These are phyloP conservation scores for Fusarium chuoi DNA, from an alignment of 2,329 filamentous ascomycete genomes.

Conservation along the genomic window DNA sequence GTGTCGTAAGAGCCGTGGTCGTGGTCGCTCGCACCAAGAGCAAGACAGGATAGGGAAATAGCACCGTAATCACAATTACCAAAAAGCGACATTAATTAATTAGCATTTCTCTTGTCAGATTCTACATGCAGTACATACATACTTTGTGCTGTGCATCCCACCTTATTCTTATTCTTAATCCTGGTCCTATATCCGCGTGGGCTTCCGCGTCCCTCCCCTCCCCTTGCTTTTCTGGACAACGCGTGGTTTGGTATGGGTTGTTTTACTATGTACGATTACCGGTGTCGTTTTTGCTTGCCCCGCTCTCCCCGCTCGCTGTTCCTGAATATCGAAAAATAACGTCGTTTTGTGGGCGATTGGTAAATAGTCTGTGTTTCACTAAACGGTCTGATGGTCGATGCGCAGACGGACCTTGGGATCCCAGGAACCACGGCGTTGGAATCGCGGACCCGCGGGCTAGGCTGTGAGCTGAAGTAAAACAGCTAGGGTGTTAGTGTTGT, in stretches of 20 bases:
- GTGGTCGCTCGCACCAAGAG: conserved; percentile 47
- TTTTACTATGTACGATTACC: not conserved
- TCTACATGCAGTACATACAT: not conserved
- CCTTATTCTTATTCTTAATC: not conserved
- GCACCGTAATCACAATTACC: not conserved
- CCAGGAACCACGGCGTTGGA: conserved; percentile 18
- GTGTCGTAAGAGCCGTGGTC: conserved; percentile 50
- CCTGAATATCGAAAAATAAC: conserved; percentile 3
- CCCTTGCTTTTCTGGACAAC: not conserved
- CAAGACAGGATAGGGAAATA: conserved; percentile 21
- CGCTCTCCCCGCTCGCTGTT: not conserved
- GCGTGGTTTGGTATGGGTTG: not conserved
- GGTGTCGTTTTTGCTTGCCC: not conserved
- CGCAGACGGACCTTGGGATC: not conserved
- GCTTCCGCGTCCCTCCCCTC: not conserved
- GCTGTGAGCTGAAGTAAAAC: conserved; percentile 9
- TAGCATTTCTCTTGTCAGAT: not conserved
- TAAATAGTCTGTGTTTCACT: not conserved
- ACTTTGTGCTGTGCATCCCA: not conserved
- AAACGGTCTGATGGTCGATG: not conserved
- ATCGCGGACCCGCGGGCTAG: not conserved
- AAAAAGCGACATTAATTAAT: not conserved
- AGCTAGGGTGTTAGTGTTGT: not conserved
- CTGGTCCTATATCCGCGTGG: conserved; percentile 24
- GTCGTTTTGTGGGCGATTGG: not conserved